Evolutionary conservation across 1,284 basidiomycete species (phyloP), one percentile per base, ranked within the genome.

Genomic region (Kwoniella shivajii): DNA sequence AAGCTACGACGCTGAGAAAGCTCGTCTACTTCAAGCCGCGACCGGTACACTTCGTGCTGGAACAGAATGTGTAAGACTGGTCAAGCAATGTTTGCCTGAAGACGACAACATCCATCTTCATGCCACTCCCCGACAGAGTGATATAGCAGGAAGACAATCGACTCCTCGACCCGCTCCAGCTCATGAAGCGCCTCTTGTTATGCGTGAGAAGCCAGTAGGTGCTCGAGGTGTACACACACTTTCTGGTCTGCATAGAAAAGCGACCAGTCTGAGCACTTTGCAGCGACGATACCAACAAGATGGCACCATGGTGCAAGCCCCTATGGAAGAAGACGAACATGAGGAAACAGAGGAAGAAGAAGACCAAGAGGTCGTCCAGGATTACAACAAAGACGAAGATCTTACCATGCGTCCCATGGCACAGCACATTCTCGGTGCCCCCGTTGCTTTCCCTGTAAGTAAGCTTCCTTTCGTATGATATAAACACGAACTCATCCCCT

Each of bases 1-100:
- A 36, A 86, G 89, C 69, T 92, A 96, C 70, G 87, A 91, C 45
- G 87, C 89, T 70, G 92, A 82, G 58, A 81, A 91, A 75, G 83
- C 84, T 45, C 79, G 82, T 0, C 78, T 97, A 38, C 81, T 97
- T 59, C 84, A 86, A 50, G 86, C 87, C 11, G 92, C 94, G 4
- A 97, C 94, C 0, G 85, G 84, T 50, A 90, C 93, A 2, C 80
- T 95, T 59, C 88, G 91, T 66, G 86, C 89, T 22, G 91, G 89
- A 27, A 86, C 88, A n/a, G 91, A 94, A 63, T 94, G 92, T 73
- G 87, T 91, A 30, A 83, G 86, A 7, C 84, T 90, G 9, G 88
- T 94, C 57, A 90, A 88, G 74, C 82, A 86, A 55, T 90, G 88
- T 72, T 75, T 91, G 53, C 68, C 70, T 7, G 67, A 70, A 22